phyloP scores from a whole-genome alignment of 257 asterid species.

The Primulina huaijiensis region DNA sequence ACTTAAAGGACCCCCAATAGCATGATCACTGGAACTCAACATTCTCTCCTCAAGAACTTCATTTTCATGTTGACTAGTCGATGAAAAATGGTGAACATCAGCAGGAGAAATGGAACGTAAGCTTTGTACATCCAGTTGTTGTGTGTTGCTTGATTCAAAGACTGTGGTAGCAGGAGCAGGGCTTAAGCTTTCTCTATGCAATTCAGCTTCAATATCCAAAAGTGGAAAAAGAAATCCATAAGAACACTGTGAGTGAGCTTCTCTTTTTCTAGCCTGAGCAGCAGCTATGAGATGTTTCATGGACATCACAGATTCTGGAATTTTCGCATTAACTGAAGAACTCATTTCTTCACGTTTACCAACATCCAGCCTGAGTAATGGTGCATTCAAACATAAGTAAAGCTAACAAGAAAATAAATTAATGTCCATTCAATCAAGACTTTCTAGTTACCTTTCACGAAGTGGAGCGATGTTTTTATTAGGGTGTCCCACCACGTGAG shows the following conservation, averaged over 20 bases:
- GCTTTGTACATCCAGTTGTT: constrained; percentile 46
- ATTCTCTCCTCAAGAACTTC: constrained; percentile 68
- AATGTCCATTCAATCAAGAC: constrained; percentile 17
- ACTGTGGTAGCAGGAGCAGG: constrained; percentile 45
- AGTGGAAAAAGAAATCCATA: constrained; percentile 39
- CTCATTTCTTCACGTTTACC: constrained; percentile 42
- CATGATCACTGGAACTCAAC: constrained; percentile 57
- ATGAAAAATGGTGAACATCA: constrained; percentile 49
- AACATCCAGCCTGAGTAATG: constrained; percentile 55
- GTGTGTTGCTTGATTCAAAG: constrained; percentile 43
- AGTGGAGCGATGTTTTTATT: constrained; percentile 34
- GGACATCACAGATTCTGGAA: constrained; percentile 52
- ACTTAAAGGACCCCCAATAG: constrained; percentile 74
- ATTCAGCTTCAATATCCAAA: constrained; percentile 44
- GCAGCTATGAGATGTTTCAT: constrained; percentile 91
- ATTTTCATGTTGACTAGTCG: constrained; percentile 50
- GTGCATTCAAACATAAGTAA: constrained; percentile 29
- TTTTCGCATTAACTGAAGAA: constrained; percentile 40
- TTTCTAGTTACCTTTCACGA: constrained; percentile 56
- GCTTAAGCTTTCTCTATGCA: constrained; percentile 47
- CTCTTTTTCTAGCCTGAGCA: constrained; percentile 87
- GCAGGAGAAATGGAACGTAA: constrained; percentile 50
- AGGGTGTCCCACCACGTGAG: constrained; percentile 41
- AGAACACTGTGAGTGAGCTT: constrained; percentile 51
- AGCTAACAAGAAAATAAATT: constrained; percentile 22